Conservation (phyloP, 306 rosid genomes). For the Abrus pulchellus region DNA sequence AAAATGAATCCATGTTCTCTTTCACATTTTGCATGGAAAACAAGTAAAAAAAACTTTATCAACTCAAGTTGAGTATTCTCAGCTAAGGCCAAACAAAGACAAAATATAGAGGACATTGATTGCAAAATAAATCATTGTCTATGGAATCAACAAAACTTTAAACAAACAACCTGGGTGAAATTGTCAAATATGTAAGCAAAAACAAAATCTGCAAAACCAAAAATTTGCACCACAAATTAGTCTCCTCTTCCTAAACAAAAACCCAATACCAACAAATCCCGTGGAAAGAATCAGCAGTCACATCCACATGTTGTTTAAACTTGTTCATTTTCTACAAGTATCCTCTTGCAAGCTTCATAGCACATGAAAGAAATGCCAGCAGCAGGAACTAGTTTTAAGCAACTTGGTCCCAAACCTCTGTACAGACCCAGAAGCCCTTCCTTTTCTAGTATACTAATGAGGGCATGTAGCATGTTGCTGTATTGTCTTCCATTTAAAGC, state of each 20-base stretch:
- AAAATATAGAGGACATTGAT: neutral
- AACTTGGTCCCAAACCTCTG: slow-evolving; percentile 80
- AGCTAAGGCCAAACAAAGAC: neutral
- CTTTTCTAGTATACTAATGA: slow-evolving; percentile 62
- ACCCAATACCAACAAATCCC: neutral
- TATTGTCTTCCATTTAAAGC: slow-evolving; percentile 77
- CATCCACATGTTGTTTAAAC: neutral
- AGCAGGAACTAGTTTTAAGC: slow-evolving; percentile 78
- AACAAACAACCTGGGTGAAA: slow-evolving; percentile 23
- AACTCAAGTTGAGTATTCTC: neutral
- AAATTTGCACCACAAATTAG: neutral
- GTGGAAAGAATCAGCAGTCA: neutral
- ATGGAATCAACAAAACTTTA: neutral
- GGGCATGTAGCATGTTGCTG: slow-evolving; percentile 73
- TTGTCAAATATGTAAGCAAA: neutral
- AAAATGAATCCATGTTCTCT: too few relatives aligned
- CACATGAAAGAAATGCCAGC: slow-evolving; percentile 87
- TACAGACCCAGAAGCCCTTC: slow-evolving; percentile 71
- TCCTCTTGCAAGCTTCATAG: slow-evolving; percentile 79
- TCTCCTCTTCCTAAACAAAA: slow-evolving; percentile 14
- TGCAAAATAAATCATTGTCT: neutral
- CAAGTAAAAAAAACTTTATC: neutral
- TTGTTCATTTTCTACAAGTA: slow-evolving; percentile 57
- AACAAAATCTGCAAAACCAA: slow-evolving; percentile 19
- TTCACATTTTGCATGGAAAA: too few relatives aligned